Percentiles rank a stretch among this genome's conserved stretches.
Conservation (phyloP, 306 rosid genomes). For the Delonix regia region DNA sequence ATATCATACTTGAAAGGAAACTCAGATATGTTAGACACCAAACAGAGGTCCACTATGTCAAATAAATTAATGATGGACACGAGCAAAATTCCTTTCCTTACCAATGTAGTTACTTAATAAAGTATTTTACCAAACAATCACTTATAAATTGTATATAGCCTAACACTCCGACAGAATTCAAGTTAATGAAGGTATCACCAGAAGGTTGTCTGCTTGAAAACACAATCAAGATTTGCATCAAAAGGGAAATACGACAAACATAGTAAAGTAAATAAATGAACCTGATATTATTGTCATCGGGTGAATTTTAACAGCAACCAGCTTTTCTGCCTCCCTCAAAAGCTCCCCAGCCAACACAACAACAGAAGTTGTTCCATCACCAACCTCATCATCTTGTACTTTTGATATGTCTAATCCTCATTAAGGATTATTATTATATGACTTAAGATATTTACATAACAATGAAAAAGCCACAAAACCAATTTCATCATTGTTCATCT, state of each 20-base stretch:
- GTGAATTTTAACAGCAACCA: conserved; percentile 87
- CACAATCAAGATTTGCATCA: neutral
- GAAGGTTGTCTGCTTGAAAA: neutral
- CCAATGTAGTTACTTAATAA: neutral
- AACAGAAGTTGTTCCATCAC: conserved; percentile 98
- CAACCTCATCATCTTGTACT: conserved; percentile 99
- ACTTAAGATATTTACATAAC: neutral
- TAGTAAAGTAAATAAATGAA: conserved; percentile 34
- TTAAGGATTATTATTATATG: conserved; percentile 51
- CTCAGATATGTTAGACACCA: neutral
- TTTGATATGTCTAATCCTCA: conserved; percentile 78
- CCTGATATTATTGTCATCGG: conserved; percentile 99
- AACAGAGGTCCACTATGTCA: neutral
- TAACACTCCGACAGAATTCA: neutral
- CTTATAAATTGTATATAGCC: neutral
- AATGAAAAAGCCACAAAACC: conserved; percentile 6
- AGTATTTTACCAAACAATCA: neutral
- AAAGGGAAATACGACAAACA: neutral
- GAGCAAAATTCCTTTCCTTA: conserved; percentile 7
- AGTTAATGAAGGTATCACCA: conserved; percentile 7
- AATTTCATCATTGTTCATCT: neutral
- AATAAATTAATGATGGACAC: conserved; percentile 1
- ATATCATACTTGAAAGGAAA: conserved; percentile 3
- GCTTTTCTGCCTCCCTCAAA: conserved; percentile 92
- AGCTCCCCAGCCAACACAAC: conserved; percentile 99